Evolutionary conservation across 176 grass and related monocot genomes (phyloP).

Genomic region (Oryza rufipogon): DNA sequence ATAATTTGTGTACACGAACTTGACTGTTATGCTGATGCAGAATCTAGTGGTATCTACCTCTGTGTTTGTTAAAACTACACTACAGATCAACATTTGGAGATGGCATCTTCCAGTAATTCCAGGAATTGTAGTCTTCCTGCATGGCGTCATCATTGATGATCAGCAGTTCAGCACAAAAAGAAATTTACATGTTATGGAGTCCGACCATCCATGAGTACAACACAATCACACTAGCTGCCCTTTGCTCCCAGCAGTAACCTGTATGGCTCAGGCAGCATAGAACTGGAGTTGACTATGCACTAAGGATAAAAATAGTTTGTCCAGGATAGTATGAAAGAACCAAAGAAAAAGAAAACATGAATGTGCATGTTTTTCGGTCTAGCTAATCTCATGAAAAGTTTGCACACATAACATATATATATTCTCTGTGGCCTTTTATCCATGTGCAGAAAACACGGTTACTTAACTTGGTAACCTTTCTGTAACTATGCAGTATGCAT

Average conservation of each 20-base stretch:
- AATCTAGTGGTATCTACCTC: constrained; percentile 40
- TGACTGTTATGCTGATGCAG: constrained; percentile 25
- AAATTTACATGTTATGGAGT: background rate
- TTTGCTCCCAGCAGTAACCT: background rate
- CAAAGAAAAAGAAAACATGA: background rate
- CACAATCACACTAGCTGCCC: background rate
- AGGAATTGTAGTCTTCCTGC: constrained; percentile 85
- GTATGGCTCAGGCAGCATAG: background rate
- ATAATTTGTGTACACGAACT: constrained; percentile 45
- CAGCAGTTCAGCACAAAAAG: constrained; percentile 29
- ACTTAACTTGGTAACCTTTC: background rate
- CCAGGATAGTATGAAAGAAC: background rate
- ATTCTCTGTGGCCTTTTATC: background rate
- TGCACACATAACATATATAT: background rate
- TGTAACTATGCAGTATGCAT: constrained; percentile 4
- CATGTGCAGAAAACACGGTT: background rate
- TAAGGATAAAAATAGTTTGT: background rate
- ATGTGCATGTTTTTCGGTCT: background rate
- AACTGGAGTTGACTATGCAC: background rate
- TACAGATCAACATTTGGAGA: constrained; percentile 62
- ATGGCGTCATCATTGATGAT: constrained; percentile 4
- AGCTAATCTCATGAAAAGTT: constrained; percentile 19
- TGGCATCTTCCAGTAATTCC: constrained; percentile 82
- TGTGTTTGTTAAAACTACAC: constrained; percentile 44
- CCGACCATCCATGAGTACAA: background rate